Base-by-base conservation (phyloP, 2,329 filamentous ascomycete genomes). In the Penicillium thymicola region DNA sequence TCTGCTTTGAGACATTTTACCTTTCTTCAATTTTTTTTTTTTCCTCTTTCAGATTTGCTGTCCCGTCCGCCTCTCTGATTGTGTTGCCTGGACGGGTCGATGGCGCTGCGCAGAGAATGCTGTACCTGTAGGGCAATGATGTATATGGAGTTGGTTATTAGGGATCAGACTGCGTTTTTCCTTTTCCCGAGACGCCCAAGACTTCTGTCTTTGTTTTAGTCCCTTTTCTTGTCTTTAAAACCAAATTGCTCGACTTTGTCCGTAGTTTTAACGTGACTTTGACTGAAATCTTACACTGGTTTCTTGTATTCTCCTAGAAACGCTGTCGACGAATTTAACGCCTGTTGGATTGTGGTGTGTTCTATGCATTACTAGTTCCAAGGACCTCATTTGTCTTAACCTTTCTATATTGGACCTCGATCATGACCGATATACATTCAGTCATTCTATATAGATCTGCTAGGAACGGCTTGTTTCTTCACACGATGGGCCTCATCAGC, bases 1-100 rank as follows among this genome's bases (percentile, higher is more conserved):
- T 51, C 49, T 51, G 49, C 49, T 51, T 44, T 51, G 21, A 44
- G 32, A 27, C 28, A 32, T 51, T 51, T 43, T 43, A 53, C 56
- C 21, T 21, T 59, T 54, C 53, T 45, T 56, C 45, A 45, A 5
- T 61, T 36, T 30, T 53, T 18, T 38, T 44, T 46, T 48, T 44
- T 43, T 52, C 23, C 6, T 30, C 52, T 37, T 57, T 46, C 45
- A 46, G 54, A 55, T 42, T 13, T 18, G 27, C 51, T 37, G 30
- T 50, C 36, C 34, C 30, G 40, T 54, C 37, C 40, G 30, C 46
- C 32, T 47, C 48, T 36, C 49, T 51, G 44, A 16, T 36, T 45
- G 38, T 36, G 30, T 42, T 51, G 18, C 23, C 51, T 47, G 36
- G 21, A 34, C 30, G 44, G 46, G 37, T 58, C 28, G 51, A 48